Conservation (phyloP, 768 basidiomycete genomes). For the Kwoniella dejecticola region DNA sequence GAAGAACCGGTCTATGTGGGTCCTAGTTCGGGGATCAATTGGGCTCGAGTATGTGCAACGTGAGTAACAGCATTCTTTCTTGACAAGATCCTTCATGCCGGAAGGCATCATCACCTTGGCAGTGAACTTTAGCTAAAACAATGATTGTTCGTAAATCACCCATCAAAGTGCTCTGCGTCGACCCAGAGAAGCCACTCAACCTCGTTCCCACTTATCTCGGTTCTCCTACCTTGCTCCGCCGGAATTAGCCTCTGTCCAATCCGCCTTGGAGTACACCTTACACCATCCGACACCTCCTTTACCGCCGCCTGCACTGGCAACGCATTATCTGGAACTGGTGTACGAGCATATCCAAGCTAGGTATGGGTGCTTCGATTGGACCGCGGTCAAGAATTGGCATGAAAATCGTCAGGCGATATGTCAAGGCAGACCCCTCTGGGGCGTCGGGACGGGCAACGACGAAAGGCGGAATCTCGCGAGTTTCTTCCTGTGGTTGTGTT, state of each 20-base stretch:
- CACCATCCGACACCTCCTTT: conserved; percentile 38
- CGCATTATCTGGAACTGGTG: conserved; percentile 30
- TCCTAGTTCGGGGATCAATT: conserved; percentile 43
- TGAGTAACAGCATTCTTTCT: too few relatives aligned
- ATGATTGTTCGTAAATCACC: not conserved
- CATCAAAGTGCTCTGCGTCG: conserved; percentile 33
- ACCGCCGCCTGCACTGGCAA: conserved; percentile 29
- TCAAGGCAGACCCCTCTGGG: conserved; percentile 34
- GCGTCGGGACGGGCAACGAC: conserved; percentile 33
- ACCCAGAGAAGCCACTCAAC: conserved; percentile 22
- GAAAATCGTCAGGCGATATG: conserved; percentile 37
- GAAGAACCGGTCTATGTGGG: conserved; percentile 44
- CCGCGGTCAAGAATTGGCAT: conserved; percentile 25
- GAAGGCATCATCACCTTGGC: not conserved
- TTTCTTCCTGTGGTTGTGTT: conserved; percentile 37
- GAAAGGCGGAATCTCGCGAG: conserved; percentile 31
- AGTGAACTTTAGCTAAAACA: too few relatives aligned
- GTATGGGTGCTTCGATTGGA: conserved; percentile 34
- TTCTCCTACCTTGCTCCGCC: conserved; percentile 41
- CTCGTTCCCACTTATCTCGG: conserved; percentile 27
- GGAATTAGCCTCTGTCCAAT: conserved; percentile 32
- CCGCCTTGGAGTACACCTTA: conserved; percentile 34
- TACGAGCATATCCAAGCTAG: conserved; percentile 33
- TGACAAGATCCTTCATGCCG: not conserved
- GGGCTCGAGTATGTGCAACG: conserved; percentile 46